These are phyloP conservation scores for Xylogone sp. DNA, from an alignment of 2,329 filamentous ascomycete genomes.

Conservation along the genomic window DNA sequence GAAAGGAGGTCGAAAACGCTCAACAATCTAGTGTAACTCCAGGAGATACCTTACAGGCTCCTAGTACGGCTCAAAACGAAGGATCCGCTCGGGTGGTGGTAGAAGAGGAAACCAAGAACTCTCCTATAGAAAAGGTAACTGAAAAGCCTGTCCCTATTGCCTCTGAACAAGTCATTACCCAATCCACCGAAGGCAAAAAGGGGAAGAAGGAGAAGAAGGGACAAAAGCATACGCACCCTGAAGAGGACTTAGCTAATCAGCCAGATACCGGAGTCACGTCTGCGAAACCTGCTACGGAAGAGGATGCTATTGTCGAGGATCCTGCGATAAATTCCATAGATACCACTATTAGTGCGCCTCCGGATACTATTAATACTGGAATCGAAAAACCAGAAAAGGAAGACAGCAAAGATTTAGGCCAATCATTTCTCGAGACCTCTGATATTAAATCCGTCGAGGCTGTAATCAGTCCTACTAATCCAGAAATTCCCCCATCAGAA, in stretches of 20 bases:
- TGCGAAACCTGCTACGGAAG: neutral
- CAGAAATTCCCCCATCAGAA: constrained; percentile 1
- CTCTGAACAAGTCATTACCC: constrained; percentile 13
- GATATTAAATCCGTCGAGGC: neutral
- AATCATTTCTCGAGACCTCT: constrained; percentile 7
- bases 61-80: no score
- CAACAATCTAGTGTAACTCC: neutral
- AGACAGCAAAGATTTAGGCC: constrained; percentile 24
- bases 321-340: neutral
- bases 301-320: neutral
- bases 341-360: neutral
- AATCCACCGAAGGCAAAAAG: constrained; percentile 21
- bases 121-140: neutral
- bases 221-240: neutral
- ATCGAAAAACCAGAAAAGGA: constrained; percentile 36
- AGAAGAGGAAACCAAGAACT: no score
- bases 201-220: constrained; percentile 14
- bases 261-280: neutral
- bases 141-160: neutral
- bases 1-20: constrained; percentile 34
- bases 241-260: neutral
- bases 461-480: no score
- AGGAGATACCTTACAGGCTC: neutral
- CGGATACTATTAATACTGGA: constrained; percentile 8
- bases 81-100: no score